phyloP scores from a whole-genome alignment of 768 basidiomycete genomes.

The Auriscalpium vulgare region DNA sequence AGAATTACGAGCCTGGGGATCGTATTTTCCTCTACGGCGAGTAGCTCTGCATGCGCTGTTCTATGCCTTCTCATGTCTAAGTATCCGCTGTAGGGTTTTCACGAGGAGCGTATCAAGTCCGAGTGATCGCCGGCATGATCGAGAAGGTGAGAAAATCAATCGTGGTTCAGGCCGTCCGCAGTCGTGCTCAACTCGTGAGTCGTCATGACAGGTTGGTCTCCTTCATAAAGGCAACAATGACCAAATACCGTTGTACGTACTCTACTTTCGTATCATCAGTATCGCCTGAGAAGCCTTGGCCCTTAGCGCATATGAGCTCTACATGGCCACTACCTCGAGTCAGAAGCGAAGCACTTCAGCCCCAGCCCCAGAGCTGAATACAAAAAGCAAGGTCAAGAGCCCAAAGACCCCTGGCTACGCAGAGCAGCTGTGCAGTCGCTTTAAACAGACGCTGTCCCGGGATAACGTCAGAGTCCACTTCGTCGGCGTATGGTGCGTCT shows the following conservation, averaged over 20 bases:
- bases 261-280: not conserved
- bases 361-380: no score
- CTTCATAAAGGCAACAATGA: constrained; percentile 32
- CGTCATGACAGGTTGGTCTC: constrained; percentile 35
- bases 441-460: no score
- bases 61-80: not conserved
- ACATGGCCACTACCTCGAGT: not conserved
- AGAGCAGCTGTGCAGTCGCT: no score
- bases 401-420: no score
- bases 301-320: constrained; percentile 29
- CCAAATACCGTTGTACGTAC: constrained; percentile 31
- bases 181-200: not conserved
- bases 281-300: constrained; percentile 2
- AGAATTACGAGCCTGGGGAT: constrained; percentile 30
- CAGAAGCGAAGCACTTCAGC: no score
- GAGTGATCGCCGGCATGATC: constrained; percentile 37
- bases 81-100: constrained; percentile 28
- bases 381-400: no score
- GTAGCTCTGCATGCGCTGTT: not conserved
- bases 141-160: constrained; percentile 19
- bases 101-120: constrained; percentile 37
- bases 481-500: constrained; percentile 34
- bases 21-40: constrained; percentile 34
- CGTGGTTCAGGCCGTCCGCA: not conserved
- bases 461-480: constrained; percentile 29